A percentile compares a stretch with the other conserved stretches of the same genome.
Conservation (phyloP, 83 land plant species). For the Larix sibirica region DNA sequence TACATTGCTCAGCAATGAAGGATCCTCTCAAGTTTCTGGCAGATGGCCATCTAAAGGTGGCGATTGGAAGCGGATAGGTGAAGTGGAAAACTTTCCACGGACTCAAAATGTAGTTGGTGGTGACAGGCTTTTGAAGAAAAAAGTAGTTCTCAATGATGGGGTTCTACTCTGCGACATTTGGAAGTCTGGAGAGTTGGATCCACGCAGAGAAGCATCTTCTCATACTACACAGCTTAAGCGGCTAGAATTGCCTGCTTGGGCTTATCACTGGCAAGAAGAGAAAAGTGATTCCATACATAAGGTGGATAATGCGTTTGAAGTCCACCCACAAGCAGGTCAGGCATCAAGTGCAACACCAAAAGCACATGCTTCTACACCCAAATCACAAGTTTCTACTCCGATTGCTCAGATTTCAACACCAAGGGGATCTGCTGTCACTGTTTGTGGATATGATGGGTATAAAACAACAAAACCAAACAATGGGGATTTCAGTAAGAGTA, state of each 20-base stretch:
- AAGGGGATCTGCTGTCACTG: background rate
- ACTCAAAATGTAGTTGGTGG: slow-evolving; percentile 10
- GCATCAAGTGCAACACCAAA: slow-evolving; percentile 1
- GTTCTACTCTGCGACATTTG: slow-evolving; percentile 59
- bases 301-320: background rate
- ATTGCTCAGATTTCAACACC: slow-evolving; percentile 2
- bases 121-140: slow-evolving; percentile 41
- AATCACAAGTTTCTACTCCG: background rate
- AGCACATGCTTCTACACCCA: background rate
- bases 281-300: slow-evolving; percentile 18
- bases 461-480: background rate
- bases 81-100: background rate
- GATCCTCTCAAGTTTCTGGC: slow-evolving; percentile 29
- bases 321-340: background rate
- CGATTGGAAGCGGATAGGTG: slow-evolving; percentile 75
- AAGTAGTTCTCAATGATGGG: slow-evolving; percentile 65
- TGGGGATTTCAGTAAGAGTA: slow-evolving; percentile 7
- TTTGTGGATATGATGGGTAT: background rate
- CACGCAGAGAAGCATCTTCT: slow-evolving; percentile 63
- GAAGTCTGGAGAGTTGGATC: slow-evolving; percentile 57
- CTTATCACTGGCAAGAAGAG: slow-evolving; percentile 50
- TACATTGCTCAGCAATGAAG: background rate
- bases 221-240: slow-evolving; percentile 37
- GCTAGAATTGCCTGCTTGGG: slow-evolving; percentile 68
- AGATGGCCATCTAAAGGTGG: slow-evolving; percentile 73